Conservation (phyloP, 1,284 basidiomycete genomes). For the Ustilago trichophora region DNA sequence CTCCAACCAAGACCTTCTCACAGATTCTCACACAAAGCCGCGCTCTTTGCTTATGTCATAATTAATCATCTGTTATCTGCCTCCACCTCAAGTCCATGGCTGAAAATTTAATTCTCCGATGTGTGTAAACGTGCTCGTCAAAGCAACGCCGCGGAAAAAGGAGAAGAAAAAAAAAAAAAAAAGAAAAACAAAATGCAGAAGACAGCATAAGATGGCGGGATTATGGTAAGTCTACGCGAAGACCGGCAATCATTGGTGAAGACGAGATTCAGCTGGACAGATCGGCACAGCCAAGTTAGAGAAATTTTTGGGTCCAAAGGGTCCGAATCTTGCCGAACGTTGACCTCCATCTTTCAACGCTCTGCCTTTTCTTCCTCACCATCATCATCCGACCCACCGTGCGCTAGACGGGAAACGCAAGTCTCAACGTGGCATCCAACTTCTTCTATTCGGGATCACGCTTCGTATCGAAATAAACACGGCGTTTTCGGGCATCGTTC, state of each 20-base stretch:
- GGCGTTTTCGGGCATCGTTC: not conserved
- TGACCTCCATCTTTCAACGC: not conserved
- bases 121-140: not conserved
- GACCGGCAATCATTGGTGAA: no score
- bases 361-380: not conserved
- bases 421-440: no score
- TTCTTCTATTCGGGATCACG: no score
- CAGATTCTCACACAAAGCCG: not conserved
- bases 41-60: conserved; percentile 7
- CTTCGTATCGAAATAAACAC: not conserved
- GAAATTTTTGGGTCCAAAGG: no score
- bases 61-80: not conserved
- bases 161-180: not conserved
- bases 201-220: not conserved
- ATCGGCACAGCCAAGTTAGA: no score
- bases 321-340: conserved; percentile 22
- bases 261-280: no score
- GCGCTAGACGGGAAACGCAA: not conserved
- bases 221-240: no score
- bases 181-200: not conserved
- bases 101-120: conserved; percentile 5
- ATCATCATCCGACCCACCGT: not conserved
- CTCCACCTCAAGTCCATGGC: conserved; percentile 2
- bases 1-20: not conserved
- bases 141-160: not conserved